These are phyloP conservation scores for Blastomyces gilchristii DNA, from an alignment of 2,329 filamentous ascomycete species.

Conservation along the genomic window DNA sequence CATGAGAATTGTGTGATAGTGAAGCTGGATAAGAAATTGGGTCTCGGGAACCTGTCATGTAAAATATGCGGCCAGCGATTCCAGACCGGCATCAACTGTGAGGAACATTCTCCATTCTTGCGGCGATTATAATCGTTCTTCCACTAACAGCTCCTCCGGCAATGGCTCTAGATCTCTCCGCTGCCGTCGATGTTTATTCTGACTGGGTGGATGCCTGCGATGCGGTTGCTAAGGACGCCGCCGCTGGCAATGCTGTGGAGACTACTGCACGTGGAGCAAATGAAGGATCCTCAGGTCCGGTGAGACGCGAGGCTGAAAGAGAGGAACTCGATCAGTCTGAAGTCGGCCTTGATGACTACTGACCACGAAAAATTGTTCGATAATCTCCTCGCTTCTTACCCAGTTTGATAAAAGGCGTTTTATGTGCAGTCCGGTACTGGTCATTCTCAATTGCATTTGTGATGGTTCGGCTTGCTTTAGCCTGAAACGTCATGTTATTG, in stretches of 20 bases:
- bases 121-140: neutral
- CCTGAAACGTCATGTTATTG: neutral
- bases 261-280: constrained; percentile 6
- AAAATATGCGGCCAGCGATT: constrained; percentile 91
- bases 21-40: constrained; percentile 87
- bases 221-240: constrained; percentile 53
- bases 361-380: neutral
- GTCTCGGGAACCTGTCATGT: constrained; percentile 75
- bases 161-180: constrained; percentile 60
- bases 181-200: constrained; percentile 87
- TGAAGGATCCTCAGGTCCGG: neutral
- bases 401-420: neutral
- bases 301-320: neutral
- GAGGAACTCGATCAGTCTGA: neutral
- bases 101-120: neutral
- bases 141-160: constrained; percentile 6
- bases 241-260: constrained; percentile 17
- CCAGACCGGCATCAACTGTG: constrained; percentile 88
- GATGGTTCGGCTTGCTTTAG: neutral
- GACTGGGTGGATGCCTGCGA: constrained; percentile 98
- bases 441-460: neutral
- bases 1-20: constrained; percentile 87
- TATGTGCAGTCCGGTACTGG: neutral
- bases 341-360: constrained; percentile 4
- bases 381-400: neutral